Evolutionary conservation across 2,329 filamentous ascomycete genomes (phyloP), one percentile per base, ranked within the genome.

Genomic region (Aquanectria penicillioides): DNA sequence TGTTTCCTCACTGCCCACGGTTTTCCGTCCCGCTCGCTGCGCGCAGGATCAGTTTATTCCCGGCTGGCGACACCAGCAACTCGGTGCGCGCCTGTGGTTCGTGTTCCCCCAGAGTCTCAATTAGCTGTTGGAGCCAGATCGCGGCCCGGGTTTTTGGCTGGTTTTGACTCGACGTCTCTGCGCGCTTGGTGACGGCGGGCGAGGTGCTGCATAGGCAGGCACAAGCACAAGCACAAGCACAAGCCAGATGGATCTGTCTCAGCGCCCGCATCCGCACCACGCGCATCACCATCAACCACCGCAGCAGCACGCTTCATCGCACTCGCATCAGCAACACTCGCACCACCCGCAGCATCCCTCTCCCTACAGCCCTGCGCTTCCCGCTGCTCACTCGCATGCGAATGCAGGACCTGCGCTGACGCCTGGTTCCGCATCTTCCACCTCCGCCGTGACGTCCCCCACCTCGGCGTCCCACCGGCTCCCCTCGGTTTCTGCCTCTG

Each of bases 241-340:
- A 62, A 68, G 33, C 41, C 26, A 17, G 22, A 18, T 18, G 20
- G 25, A 12, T 22, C 18, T 18, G 15, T 11, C 12, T 12, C 33
- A 68, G 51, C 67, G 69, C 63, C 62, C 64, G 47, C 68, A 66
- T 53, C 66, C 65, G 67, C 67, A 67, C 60, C 57, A 67, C 40
- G 56, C 61, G 52, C 65, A 61, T 51, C 65, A 64, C 13, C n/a
- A n/a, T n/a, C 63, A 64, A 26, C 54, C 59, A 18, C 49, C 51
- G 11, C 57, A 28, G 33, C 65, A 64, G 46, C 64, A 67, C 20
- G 56, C 57, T 51, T 25, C 38, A 25, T n/a, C 41, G 25, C 41
- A 44, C n/a, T 62, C 66, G 43, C 54, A 57, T 31, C 18, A 50
- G 23, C 49, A 44, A 37, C 37, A 25, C 51, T 59, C 63, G 22